Evolutionary conservation across 108 stramenopile genomes (phyloP).

Genomic region (Chaetoceros muelleri): DNA sequence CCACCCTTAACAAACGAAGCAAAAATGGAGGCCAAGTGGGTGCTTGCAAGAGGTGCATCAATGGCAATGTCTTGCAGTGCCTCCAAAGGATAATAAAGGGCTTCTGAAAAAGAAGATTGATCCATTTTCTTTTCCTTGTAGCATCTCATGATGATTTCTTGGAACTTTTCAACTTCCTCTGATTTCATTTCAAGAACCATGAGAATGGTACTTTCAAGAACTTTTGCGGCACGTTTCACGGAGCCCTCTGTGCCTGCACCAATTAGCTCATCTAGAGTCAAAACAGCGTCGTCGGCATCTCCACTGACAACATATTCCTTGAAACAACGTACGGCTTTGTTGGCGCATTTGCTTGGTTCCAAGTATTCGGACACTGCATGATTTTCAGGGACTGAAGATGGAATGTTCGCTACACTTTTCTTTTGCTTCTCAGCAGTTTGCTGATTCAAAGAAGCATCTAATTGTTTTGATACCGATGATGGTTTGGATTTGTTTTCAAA

Average conservation of each 20-base stretch:
- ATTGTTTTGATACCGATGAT: conserved; percentile 6
- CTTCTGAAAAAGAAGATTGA: conserved; percentile 23
- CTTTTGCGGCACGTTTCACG: conserved; percentile 50
- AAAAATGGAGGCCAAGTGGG: conserved; percentile 42
- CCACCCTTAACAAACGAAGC: conserved; percentile 38
- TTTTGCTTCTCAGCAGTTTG: conserved; percentile 2
- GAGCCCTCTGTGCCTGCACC: conserved; percentile 41
- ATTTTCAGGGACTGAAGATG: neutral
- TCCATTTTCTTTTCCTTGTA: conserved; percentile 39
- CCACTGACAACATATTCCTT: conserved; percentile 70
- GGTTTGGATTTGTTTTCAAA: conserved; percentile 9
- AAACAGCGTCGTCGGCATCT: conserved; percentile 60
- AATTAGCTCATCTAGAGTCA: conserved; percentile 57
- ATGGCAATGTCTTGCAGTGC: conserved; percentile 63
- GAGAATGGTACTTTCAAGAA: conserved; percentile 39
- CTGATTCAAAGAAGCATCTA: conserved; percentile 9
- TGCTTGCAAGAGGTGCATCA: conserved; percentile 67
- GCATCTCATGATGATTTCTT: conserved; percentile 25
- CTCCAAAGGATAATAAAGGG: conserved; percentile 69
- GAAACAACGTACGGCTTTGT: conserved; percentile 44
- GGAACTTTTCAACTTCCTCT: conserved; percentile 43
- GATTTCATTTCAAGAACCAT: conserved; percentile 68
- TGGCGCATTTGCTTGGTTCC: conserved; percentile 41
- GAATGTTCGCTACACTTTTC: neutral
- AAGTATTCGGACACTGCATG: neutral